Base-by-base conservation (phyloP, 495 filamentous ascomycete genomes). In the Sphaerosporella brunnea region DNA sequence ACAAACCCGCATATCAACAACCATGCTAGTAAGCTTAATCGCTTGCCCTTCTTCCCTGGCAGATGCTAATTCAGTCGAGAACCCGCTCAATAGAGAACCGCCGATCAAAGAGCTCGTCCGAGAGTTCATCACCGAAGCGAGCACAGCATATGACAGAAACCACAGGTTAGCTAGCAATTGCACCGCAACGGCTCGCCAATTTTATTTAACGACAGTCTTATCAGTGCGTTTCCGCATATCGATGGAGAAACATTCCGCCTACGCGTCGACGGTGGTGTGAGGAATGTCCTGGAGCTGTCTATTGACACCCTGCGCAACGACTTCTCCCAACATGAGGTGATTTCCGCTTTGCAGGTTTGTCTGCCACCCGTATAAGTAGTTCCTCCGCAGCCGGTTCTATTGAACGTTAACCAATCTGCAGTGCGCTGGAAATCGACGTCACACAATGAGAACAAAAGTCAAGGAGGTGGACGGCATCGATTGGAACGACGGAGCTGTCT, bases 391-490 rank as follows among this genome's bases (percentile, higher is more conserved):
- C n/a, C n/a, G n/a, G n/a, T n/a, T n/a, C n/a, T n/a, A n/a, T n/a
- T n/a, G n/a, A n/a, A n/a, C n/a, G n/a, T n/a, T n/a, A n/a, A n/a
- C n/a, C n/a, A n/a, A n/a, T n/a, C 48, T 21, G 28, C 18, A 77
- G 62, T 79, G 76, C 42, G 76, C 76, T 13, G 76, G 76, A 19
- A 79, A 79, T 51, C 63, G 75, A 4, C 69, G 76, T 1, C 74
- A 77, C 50, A 74, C 73, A 18, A 79, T 79, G 76, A 71, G 75
- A 16, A 77, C 72, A 0, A 55, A 69, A 38, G 54, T 78, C 3
- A 72, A 72, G 51, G 75, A 78, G 56, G 74, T 77, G 21, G 58
- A 69, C 42, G 75, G 75, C 0, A 71, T 79, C 36, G 73, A 79
- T 51, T 79, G 75, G 75, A 66, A 65, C 23, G 74, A 78, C 46